Evolutionary conservation across 495 filamentous ascomycete species (phyloP).

Genomic region (Glarea lozoyensis): DNA sequence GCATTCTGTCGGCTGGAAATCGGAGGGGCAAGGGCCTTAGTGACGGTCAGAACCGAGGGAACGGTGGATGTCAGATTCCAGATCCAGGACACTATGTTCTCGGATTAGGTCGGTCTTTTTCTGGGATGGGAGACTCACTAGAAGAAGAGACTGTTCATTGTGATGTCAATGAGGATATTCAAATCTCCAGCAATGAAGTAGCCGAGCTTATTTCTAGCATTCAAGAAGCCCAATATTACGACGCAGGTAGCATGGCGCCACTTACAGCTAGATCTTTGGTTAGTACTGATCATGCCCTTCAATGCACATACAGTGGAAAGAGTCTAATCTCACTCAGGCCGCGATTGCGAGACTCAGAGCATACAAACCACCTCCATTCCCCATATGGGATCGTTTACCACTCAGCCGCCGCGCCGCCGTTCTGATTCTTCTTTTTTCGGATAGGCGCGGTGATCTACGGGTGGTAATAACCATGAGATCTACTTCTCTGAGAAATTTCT

Average conservation of each 20-base stretch:
- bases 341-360: conserved; percentile 69
- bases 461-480: conserved; percentile 85
- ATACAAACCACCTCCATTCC: conserved; percentile 52
- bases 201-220: conserved; percentile 12
- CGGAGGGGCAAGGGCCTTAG: no score
- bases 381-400: conserved; percentile 51
- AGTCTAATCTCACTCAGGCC: conserved; percentile 40
- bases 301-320: conserved; percentile 12
- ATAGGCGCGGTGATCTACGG: conserved; percentile 62
- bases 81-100: no score
- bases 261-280: conserved; percentile 48
- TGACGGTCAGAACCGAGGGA: no score
- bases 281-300: conserved; percentile 21
- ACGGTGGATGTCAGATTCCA: no score
- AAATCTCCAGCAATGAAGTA: conserved; percentile 13
- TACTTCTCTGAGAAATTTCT: conserved; percentile 55
- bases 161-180: neutral
- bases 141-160: no score
- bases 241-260: conserved; percentile 45
- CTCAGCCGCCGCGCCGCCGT: conserved; percentile 71
- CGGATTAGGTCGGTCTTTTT: no score
- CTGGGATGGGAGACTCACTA: no score
- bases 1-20: no score
- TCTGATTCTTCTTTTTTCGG: conserved; percentile 75
- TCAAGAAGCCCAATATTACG: conserved; percentile 20